Base-by-base conservation (phyloP, 148 eudicot species). In the Rhododendron ferrugineum region DNA sequence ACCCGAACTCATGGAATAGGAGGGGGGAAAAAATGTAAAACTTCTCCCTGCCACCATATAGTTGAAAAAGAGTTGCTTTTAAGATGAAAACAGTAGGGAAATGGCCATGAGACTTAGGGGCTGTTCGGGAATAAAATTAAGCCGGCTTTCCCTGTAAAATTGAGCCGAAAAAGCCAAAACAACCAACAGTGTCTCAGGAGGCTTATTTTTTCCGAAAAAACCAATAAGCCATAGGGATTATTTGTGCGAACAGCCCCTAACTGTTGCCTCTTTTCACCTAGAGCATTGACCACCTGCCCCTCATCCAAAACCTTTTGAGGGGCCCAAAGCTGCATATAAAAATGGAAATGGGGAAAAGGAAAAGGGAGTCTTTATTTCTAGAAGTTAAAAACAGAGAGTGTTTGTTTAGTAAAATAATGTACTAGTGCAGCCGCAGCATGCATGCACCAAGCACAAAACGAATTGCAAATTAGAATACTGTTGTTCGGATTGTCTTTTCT, bases 311-410 rank as follows among this genome's bases (percentile, higher is more conserved):
- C 37, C 37, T 26, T 70, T 70, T 70, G 20, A 70, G 75, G 75
- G 75, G 72, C 72, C 72, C 72, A 64, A 64, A 64, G 72, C 72
- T n/a, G 72, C 72, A 64, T 64, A 64, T 64, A 26, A 26, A 64
- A 64, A 26, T 64, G 32, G 3, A 60, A 64, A 64, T 64, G 30
- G 72, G 72, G 30, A 26, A 64, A n/a, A 26, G 72, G 32, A 26
- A 26, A 64, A 64, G 72, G 0, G 15, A 10, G 66, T 23, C 66
- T 60, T 60, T 2, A 58, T 20, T 20, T 58, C 26, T 58, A 22
- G n/a, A 58, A 58, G 26, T 58, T 0, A 64, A 64, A 64, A n/a
- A 64, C 9, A 64, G 23, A 62, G 72, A n/a, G 13, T 64, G 11
- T 60, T 64, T n/a, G 72, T 64, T 23, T 8, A 23, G 72, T 3